phyloP scores from a whole-genome alignment of 1,284 basidiomycete genomes.

The Malassezia slooffiae region DNA sequence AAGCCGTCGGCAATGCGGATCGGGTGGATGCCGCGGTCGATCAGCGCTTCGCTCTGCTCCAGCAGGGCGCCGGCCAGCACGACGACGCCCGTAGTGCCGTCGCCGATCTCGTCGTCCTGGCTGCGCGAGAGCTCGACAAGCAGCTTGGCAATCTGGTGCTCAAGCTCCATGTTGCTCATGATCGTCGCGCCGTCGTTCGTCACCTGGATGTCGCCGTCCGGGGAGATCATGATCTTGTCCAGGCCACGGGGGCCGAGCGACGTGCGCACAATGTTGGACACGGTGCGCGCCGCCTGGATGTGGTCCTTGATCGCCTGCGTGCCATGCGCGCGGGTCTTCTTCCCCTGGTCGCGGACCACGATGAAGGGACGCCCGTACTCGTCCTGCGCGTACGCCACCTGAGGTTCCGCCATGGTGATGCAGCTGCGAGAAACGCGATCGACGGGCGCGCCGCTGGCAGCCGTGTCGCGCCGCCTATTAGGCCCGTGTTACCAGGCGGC shows the following conservation, averaged over 20 bases:
- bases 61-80: slow-evolving; percentile 92
- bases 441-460: too few relatives aligned
- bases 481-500: too few relatives aligned
- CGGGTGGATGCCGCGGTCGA: slow-evolving; percentile 93
- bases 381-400: slow-evolving; percentile 44
- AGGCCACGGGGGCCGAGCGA: slow-evolving; percentile 89
- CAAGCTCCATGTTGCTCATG: slow-evolving; percentile 57
- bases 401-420: slow-evolving; percentile 36
- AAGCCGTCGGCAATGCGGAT: slow-evolving; percentile 98
- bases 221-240: slow-evolving; percentile 97
- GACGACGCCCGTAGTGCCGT: slow-evolving; percentile 96
- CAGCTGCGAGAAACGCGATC: background rate
- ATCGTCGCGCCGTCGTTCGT: slow-evolving; percentile 83
- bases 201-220: slow-evolving; percentile 96
- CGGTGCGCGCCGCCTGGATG: slow-evolving; percentile 67
- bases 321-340: slow-evolving; percentile 87
- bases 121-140: slow-evolving; percentile 92
- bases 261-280: slow-evolving; percentile 87
- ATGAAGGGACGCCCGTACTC: slow-evolving; percentile 95
- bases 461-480: too few relatives aligned
- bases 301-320: slow-evolving; percentile 77
- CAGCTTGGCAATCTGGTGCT: slow-evolving; percentile 95
- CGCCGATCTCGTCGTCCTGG: slow-evolving; percentile 98
- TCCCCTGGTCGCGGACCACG: slow-evolving; percentile 87
- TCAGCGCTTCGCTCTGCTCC: slow-evolving; percentile 69